phyloP scores from a whole-genome alignment of 208 protist species.

The Trypanosoma scelopori region DNA sequence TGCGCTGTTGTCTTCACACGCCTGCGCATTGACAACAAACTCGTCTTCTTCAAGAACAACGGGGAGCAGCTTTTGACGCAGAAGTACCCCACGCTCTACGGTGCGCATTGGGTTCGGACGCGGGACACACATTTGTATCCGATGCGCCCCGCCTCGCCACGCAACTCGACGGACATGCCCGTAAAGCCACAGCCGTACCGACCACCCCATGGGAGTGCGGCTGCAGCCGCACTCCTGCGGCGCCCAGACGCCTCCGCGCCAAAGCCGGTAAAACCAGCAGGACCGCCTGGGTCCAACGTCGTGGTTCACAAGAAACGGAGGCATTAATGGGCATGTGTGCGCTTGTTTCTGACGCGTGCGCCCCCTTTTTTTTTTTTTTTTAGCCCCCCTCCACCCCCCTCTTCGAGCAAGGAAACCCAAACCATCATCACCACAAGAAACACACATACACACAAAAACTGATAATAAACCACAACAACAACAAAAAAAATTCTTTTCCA shows the following conservation, averaged over 20 bases:
- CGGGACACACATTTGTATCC: constrained; percentile 36
- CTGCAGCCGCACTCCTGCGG: constrained; percentile 60
- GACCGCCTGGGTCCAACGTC: constrained; percentile 59
- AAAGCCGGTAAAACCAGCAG: constrained; percentile 57
- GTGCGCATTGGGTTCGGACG: constrained; percentile 74
- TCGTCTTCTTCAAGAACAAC: constrained; percentile 76
- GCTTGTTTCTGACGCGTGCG: too few relatives aligned
- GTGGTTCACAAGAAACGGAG: constrained; percentile 60
- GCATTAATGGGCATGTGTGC: constrained; percentile 20
- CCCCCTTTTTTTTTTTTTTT: too few relatives aligned
- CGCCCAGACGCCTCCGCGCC: constrained; percentile 46
- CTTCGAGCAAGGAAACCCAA: too few relatives aligned
- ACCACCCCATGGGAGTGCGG: constrained; percentile 55
- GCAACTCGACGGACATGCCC: constrained; percentile 34
- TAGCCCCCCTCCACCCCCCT: too few relatives aligned
- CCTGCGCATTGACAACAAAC: constrained; percentile 85
- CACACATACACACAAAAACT: too few relatives aligned
- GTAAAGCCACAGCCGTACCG: constrained; percentile 77
- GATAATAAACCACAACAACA: too few relatives aligned
- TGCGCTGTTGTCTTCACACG: constrained; percentile 82
- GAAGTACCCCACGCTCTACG: constrained; percentile 77
- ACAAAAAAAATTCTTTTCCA: too few relatives aligned
- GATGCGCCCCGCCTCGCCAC: constrained; percentile 46
- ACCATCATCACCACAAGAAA: too few relatives aligned
- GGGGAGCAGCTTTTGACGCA: constrained; percentile 65